Evolutionary conservation across 1,284 basidiomycete species (phyloP).

Genomic region (Pterulicium gracile): DNA sequence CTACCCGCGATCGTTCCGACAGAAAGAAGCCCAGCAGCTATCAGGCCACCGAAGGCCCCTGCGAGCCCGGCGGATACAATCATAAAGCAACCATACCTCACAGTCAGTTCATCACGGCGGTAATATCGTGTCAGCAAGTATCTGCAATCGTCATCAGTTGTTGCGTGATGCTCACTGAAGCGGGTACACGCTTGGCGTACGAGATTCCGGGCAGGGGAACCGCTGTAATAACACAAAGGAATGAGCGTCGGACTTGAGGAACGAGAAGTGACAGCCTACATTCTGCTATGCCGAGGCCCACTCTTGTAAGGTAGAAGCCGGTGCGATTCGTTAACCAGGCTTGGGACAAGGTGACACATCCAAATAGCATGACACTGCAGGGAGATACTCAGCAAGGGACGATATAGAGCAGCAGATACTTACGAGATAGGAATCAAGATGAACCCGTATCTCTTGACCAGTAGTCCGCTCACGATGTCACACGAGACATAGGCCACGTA

Average conservation of each 20-base stretch:
- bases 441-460: not conserved
- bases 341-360: not conserved
- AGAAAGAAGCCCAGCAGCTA: constrained; percentile 1
- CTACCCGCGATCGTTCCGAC: constrained; percentile 1
- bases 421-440: not conserved
- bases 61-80: not conserved
- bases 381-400: not conserved
- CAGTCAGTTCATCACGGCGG: constrained; percentile 1
- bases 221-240: not conserved
- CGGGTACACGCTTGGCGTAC: not conserved
- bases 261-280: not conserved
- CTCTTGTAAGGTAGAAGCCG: not conserved
- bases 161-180: not conserved
- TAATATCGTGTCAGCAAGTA: constrained; percentile 3
- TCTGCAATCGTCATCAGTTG: not conserved
- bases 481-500: not conserved
- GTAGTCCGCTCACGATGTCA: not conserved
- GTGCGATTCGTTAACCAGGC: not conserved
- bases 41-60: constrained; percentile 2
- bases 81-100: constrained; percentile 3
- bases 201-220: constrained; percentile 1
- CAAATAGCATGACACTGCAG: not conserved
- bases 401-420: not conserved
- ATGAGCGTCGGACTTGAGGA: not conserved
- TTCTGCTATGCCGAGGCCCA: constrained; percentile 1